Conservation (phyloP, 163 green algal genomes). For the Scenedesmus sp. region DNA sequence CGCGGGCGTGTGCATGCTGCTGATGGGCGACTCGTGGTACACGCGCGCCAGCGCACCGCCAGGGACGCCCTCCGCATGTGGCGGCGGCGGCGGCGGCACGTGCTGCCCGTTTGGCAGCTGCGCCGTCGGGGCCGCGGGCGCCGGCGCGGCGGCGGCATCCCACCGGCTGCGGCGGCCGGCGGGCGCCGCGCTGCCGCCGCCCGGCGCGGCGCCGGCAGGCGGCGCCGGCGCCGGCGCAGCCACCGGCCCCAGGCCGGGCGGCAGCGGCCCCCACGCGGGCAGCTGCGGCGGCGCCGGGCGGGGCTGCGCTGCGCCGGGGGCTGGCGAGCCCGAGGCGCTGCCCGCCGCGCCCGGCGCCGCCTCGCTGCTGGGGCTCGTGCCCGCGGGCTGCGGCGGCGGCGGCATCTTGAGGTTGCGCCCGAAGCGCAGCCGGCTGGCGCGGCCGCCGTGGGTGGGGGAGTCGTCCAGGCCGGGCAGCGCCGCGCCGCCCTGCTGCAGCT, state of each 20-base stretch:
- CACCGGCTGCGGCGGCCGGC: neutral
- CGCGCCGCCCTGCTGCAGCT: neutral
- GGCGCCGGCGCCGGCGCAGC: conserved; percentile 4
- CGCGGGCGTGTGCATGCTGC: neutral
- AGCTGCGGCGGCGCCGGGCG: neutral
- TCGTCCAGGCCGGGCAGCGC: neutral
- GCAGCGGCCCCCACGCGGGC: conserved; percentile 1
- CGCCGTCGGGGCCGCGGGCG: neutral
- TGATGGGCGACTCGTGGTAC: conserved; percentile 22
- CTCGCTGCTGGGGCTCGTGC: conserved; percentile 3
- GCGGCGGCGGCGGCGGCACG: no score
- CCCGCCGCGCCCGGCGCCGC: neutral
- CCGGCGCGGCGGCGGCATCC: neutral
- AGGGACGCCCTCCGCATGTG: no score
- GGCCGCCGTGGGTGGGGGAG: conserved; percentile 7
- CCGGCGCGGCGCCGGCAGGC: neutral
- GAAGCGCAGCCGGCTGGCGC: conserved; percentile 13
- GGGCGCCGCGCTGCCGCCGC: conserved; percentile 4
- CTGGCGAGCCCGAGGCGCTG: neutral
- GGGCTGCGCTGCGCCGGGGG: no score
- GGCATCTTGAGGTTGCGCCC: conserved; percentile 26
- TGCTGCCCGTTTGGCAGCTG: neutral
- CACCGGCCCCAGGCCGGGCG: neutral
- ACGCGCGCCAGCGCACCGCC: no score
- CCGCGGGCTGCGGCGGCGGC: neutral